Evolutionary conservation across 1,284 basidiomycete species (phyloP).

Genomic region (Cutaneotrichosporon daszewskae): DNA sequence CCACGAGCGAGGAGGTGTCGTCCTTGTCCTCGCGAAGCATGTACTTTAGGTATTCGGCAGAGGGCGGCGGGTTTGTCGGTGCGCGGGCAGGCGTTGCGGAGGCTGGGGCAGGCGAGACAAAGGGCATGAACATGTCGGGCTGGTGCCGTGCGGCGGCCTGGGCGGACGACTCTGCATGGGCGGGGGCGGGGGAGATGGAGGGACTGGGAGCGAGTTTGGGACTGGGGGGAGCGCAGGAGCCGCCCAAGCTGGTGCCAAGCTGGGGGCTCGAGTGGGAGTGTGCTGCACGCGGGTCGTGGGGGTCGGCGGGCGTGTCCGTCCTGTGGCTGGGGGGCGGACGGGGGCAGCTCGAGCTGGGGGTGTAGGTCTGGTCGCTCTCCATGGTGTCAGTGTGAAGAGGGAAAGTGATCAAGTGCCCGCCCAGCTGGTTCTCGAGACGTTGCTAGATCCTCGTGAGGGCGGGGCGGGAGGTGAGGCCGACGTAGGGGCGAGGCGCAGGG

Average conservation of each 20-base stretch:
- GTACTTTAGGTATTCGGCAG: slow-evolving; percentile 13
- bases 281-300: slow-evolving; percentile 8
- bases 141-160: slow-evolving; percentile 10
- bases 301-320: neutral
- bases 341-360: too few species aligned
- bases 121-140: slow-evolving; percentile 17
- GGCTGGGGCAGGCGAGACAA: slow-evolving; percentile 14
- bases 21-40: slow-evolving; percentile 8
- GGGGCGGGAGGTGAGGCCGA: too few species aligned
- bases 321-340: too few species aligned
- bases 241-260: slow-evolving; percentile 1
- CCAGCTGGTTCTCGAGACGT: too few species aligned
- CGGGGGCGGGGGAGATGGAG: slow-evolving; percentile 1
- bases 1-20: neutral
- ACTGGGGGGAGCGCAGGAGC: slow-evolving; percentile 3
- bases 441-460: too few species aligned
- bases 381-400: too few species aligned
- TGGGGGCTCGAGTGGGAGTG: slow-evolving; percentile 10
- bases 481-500: too few species aligned
- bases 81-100: neutral
- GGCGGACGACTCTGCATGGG: slow-evolving; percentile 17
- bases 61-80: slow-evolving; percentile 6
- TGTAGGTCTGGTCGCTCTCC: too few species aligned
- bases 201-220: slow-evolving; percentile 14
- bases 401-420: too few species aligned